These are phyloP conservation scores for Tuber microsphaerosporum DNA, from an alignment of 495 filamentous ascomycete species.

Conservation along the genomic window DNA sequence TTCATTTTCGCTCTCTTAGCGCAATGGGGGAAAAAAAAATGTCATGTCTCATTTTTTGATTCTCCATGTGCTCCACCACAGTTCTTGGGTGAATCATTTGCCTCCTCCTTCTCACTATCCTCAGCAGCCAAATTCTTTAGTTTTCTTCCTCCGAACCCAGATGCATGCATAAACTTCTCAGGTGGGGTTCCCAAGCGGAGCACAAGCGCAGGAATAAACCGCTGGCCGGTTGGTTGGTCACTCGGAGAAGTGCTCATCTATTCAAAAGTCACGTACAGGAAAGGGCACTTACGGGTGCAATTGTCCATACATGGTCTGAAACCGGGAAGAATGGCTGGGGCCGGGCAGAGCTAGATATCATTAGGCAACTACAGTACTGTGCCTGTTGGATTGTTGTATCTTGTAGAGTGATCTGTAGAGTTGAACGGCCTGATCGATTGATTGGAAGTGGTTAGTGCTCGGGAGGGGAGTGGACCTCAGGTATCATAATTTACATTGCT, in stretches of 20 bases:
- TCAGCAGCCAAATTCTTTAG: not conserved
- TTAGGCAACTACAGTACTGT: not conserved
- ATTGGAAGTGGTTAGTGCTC: not conserved
- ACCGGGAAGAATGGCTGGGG: not conserved
- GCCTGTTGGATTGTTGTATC: not conserved
- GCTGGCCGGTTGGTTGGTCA: not conserved
- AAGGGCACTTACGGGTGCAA: not conserved
- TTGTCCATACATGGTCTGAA: not conserved
- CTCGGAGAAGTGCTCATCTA: not conserved
- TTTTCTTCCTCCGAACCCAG: not conserved
- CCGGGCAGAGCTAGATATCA: not conserved
- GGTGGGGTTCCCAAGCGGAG: not conserved
- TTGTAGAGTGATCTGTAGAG: not conserved
- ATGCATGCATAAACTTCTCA: not conserved
- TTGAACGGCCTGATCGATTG: not conserved
- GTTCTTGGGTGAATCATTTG: slow-evolving; percentile 2
- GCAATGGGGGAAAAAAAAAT: not conserved
- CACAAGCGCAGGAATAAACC: not conserved
- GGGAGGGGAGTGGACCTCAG: not conserved
- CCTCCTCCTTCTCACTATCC: not conserved
- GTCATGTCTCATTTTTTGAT: slow-evolving; percentile 2
- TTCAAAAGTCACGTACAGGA: not conserved
- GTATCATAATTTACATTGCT: not conserved
- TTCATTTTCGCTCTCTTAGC: not conserved
- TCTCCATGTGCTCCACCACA: not conserved